Conservation (phyloP, 768 basidiomycete genomes). For the Leccinum fibrillosum region DNA sequence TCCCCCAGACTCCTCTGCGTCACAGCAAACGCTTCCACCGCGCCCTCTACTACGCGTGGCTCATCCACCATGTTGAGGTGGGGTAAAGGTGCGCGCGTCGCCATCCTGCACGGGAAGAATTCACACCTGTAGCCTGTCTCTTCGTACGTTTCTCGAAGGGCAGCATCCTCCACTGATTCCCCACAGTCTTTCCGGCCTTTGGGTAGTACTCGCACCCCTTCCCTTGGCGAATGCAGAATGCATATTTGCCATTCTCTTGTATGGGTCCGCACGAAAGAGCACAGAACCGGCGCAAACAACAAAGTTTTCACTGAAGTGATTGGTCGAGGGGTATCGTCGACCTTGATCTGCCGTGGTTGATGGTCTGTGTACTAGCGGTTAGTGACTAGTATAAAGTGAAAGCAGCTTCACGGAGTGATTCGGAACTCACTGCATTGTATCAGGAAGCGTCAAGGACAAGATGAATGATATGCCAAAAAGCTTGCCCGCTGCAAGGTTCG, state of each 20-base stretch:
- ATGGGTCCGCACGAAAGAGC: slow-evolving; percentile 9
- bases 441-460: not conserved
- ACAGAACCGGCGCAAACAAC: slow-evolving; percentile 22
- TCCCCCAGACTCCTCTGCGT: slow-evolving; percentile 24
- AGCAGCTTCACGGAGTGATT: not conserved
- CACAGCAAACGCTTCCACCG: slow-evolving; percentile 37
- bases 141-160: slow-evolving; percentile 61
- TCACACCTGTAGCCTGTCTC: slow-evolving; percentile 60
- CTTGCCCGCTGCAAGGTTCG: slow-evolving; percentile 57
- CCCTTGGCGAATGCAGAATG: slow-evolving; percentile 12
- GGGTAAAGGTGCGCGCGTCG: slow-evolving; percentile 52
- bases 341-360: not conserved
- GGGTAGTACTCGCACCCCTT: slow-evolving; percentile 41
- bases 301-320: slow-evolving; percentile 17
- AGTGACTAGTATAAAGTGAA: not conserved
- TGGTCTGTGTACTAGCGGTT: not conserved
- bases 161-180: slow-evolving; percentile 49
- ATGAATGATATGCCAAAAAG: not conserved
- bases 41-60: slow-evolving; percentile 13
- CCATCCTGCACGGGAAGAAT: slow-evolving; percentile 47
- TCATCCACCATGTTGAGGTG: slow-evolving; percentile 36
- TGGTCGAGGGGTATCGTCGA: not conserved
- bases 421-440: not conserved
- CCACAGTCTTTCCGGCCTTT: slow-evolving; percentile 62
- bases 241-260: slow-evolving; percentile 12